Evolutionary conservation across 2,329 filamentous ascomycete species (phyloP), one percentile per base, ranked within the genome.

Genomic region (Myriosclerotinia scirpicola): DNA sequence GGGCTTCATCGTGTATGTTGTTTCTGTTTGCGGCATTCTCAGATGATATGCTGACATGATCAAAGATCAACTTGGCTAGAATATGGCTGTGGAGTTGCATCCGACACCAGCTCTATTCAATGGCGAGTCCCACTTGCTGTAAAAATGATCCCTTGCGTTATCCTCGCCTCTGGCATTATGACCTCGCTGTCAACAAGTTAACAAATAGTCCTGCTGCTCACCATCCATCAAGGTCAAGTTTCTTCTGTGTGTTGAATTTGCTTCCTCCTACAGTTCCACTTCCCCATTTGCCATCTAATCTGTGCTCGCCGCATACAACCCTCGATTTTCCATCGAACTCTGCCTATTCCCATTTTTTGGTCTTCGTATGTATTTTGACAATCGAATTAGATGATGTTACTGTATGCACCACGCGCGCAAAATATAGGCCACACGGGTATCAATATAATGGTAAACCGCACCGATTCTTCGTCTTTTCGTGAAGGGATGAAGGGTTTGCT

Each of bases 141-240:
- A 67, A 91, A 94, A 77, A 80, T 89, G 62, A 77, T 90, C 11
- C 91, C 90, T 0, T 90, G 89, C 34, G 80, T 85, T 15, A 70
- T 74, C 20, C 79, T 87, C 3, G 90, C 85, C 9, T 74, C 85
- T 0, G 81, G 92, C 59, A 93, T 94, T 69, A 79, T 87, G 71
- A 22, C 5, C 22, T 38, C 5, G 5, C 1, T 12, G 5, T 22
- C 15, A 3, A 17, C 2, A 17, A 48, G 48, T 52, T 5, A 34
- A 34, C 30, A 34, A 30, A 20, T 20, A 6, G 15, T 22, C 6
- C 30, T 50, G n/a, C 44, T 20, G 30, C 20, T 54, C 8, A 26
- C 14, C 14, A 7, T 17, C 7, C 6, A 5, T 48, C 20, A 20
- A 36, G 5, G 5, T 50, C 30, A 34, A 12, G 30, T 36, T 36